Percentiles rank a stretch among this genome's conserved stretches.
Conservation (phyloP, 768 basidiomycete species). For the Termitomyces sp. region DNA sequence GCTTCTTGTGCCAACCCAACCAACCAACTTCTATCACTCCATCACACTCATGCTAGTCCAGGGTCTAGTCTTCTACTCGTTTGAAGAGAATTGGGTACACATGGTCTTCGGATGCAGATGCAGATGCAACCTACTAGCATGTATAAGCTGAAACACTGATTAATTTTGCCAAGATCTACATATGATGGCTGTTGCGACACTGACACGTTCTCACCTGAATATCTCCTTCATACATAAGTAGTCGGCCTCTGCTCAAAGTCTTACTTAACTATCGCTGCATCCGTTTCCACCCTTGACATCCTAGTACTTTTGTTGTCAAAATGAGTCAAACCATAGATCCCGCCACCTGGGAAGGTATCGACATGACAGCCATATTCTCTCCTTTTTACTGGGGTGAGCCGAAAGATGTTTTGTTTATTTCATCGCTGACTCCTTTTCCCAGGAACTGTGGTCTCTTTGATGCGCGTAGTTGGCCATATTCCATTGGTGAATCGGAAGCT, state of each 20-base stretch:
- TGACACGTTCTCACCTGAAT: neutral
- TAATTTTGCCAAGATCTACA: neutral
- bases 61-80: too few relatives aligned
- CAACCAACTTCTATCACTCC: neutral
- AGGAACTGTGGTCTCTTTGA: slow-evolving; percentile 13
- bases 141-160: neutral
- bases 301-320: neutral
- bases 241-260: too few relatives aligned
- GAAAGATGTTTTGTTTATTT: neutral
- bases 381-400: slow-evolving; percentile 18
- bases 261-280: too few relatives aligned
- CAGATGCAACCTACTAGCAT: neutral
- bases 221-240: neutral
- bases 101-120: too few relatives aligned
- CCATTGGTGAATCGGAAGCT: neutral
- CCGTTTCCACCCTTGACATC: neutral
- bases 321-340: slow-evolving; percentile 2
- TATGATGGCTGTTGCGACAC: neutral
- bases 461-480: neutral
- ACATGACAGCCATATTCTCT: slow-evolving; percentile 12
- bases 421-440: neutral
- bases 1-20: neutral
- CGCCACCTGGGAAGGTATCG: slow-evolving; percentile 11
- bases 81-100: too few relatives aligned
- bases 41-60: neutral